Conservation (phyloP, 345 rosid genomes). For the rapeseed (Brassica napus) region Da-Ae NC_063438.1:26043001-26043500, state of each 20-base stretch:
- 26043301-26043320: too few relatives aligned
- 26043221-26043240: slow-evolving; percentile 40
- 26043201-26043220: slow-evolving; percentile 24
- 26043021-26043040: background rate
- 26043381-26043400: too few relatives aligned
- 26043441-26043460: too few relatives aligned
- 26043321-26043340: too few relatives aligned
- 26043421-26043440: too few relatives aligned
- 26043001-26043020: slow-evolving; percentile 1
- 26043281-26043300: too few relatives aligned
- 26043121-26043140: slow-evolving; percentile 29
- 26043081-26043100: slow-evolving; percentile 33
- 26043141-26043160: background rate
- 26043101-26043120: slow-evolving; percentile 24
- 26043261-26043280: too few relatives aligned
- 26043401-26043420: too few relatives aligned
- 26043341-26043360: too few relatives aligned
- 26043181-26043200: slow-evolving; percentile 18
- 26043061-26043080: slow-evolving; percentile 7
- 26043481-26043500: too few relatives aligned
- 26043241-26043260: slow-evolving; percentile 45
- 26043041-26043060: slow-evolving; percentile 8
- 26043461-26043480: too few relatives aligned
- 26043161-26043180: background rate
- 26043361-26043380: too few relatives aligned